These are phyloP conservation scores for Camelina laxa DNA, from an alignment of 345 rosid genomes.

Conservation along the genomic window DNA sequence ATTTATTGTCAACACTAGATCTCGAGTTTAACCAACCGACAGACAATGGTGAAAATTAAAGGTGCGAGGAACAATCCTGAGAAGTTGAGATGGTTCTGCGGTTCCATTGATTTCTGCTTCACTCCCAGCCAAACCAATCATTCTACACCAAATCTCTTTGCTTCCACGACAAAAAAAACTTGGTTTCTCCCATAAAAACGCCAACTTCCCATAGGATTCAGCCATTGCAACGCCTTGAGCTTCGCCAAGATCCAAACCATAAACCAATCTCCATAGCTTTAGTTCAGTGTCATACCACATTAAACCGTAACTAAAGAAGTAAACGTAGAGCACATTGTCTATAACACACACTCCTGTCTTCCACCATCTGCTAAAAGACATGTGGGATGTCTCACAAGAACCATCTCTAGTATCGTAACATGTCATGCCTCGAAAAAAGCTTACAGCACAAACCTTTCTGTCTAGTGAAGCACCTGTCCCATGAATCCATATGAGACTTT, in stretches of 20 bases:
- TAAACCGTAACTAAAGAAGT: constrained; percentile 4
- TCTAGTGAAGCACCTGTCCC: neutral
- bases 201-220: constrained; percentile 12
- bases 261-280: constrained; percentile 10
- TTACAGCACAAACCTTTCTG: constrained; percentile 5
- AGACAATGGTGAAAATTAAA: no score
- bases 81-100: no score
- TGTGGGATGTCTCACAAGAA: constrained; percentile 1
- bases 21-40: no score
- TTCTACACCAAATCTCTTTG: neutral
- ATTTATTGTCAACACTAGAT: no score
- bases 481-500: neutral
- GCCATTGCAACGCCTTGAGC: constrained; percentile 1
- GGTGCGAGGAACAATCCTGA: no score
- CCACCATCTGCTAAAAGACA: neutral
- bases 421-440: accelerated
- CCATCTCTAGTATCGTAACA: constrained; percentile 25
- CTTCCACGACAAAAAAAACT: neutral
- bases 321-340: constrained; percentile 23
- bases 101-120: no score
- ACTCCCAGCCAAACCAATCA: no score
- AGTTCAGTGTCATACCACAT: constrained; percentile 26
- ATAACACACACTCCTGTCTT: neutral
- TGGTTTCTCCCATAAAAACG: constrained; percentile 1
- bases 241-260: neutral